phyloP scores from a whole-genome alignment of 495 filamentous ascomycete species.

The Delitschia confertaspora region DNA sequence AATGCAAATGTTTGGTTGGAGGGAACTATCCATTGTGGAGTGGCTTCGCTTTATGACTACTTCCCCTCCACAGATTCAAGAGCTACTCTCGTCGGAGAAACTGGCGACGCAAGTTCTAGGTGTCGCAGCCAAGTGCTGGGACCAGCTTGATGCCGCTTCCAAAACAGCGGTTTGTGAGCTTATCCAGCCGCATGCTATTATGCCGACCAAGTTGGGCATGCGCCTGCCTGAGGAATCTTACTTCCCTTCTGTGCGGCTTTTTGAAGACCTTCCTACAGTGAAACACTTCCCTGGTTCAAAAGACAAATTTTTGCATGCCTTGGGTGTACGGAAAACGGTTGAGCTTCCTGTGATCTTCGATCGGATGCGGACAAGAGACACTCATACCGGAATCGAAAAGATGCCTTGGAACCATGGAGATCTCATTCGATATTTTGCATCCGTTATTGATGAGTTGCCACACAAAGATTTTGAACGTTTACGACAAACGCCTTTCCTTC shows the following conservation, averaged over 20 bases:
- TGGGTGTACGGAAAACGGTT: conserved; percentile 82
- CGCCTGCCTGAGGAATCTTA: conserved; percentile 78
- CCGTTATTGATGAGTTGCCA: conserved; percentile 85
- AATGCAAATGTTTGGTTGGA: conserved; percentile 73
- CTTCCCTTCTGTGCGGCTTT: conserved; percentile 84
- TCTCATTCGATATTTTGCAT: conserved; percentile 84
- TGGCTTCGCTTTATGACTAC: conserved; percentile 76
- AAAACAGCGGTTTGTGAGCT: conserved; percentile 56
- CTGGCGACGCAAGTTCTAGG: conserved; percentile 74
- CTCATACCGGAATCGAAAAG: conserved; percentile 35
- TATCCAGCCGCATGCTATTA: conserved; percentile 59
- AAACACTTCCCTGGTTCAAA: conserved; percentile 63
- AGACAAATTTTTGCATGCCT: conserved; percentile 72
- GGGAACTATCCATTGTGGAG: conserved; percentile 65
- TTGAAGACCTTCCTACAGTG: conserved; percentile 82
- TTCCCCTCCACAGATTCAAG: conserved; percentile 45
- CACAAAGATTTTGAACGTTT: conserved; percentile 71
- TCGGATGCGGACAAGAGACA: conserved; percentile 55
- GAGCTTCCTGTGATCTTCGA: conserved; percentile 90
- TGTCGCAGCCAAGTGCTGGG: conserved; percentile 82
- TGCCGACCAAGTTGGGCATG: conserved; percentile 91
- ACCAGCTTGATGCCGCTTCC: conserved; percentile 53
- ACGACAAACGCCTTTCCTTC: conserved; percentile 66
- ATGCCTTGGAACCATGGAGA: conserved; percentile 80
- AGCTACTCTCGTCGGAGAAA: conserved; percentile 57